These are phyloP conservation scores for Globisporangium megalacanthum DNA, from an alignment of 352 stramenopile genomes.

Conservation along the genomic window DNA sequence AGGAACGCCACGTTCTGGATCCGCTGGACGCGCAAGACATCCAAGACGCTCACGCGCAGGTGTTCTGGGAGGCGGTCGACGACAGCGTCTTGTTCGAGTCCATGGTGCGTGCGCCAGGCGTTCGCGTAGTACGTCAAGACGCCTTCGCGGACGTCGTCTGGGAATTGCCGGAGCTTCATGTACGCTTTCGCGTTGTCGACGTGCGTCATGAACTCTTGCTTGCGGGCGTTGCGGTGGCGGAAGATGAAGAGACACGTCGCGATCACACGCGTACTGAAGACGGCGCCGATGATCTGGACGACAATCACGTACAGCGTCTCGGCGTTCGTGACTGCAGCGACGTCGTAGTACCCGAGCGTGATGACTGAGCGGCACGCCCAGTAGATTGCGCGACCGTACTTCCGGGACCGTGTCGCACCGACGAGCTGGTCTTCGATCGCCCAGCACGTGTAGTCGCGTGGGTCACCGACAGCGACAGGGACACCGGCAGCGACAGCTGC, in stretches of 20 bases:
- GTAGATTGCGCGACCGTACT: conserved; percentile 55
- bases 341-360: conserved; percentile 60
- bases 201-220: conserved; percentile 63
- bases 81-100: conserved; percentile 37
- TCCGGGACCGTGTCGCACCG: conserved; percentile 27
- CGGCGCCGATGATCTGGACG: conserved; percentile 51
- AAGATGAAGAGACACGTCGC: conserved; percentile 74
- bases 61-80: conserved; percentile 51
- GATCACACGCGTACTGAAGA: conserved; percentile 65
- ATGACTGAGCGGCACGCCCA: conserved; percentile 52
- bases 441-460: conserved; percentile 46
- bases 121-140: conserved; percentile 62
- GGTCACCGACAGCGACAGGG: not conserved
- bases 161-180: conserved; percentile 63
- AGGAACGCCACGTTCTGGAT: conserved; percentile 59
- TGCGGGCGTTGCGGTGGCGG: conserved; percentile 41
- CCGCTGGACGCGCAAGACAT: conserved; percentile 48
- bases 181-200: conserved; percentile 71
- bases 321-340: conserved; percentile 36
- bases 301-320: conserved; percentile 57
- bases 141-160: conserved; percentile 45
- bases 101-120: conserved; percentile 43
- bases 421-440: conserved; percentile 63
- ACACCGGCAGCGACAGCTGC: conserved; percentile 11
- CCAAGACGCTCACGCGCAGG: conserved; percentile 45